These are phyloP conservation scores for Byssothecium circinans DNA, from an alignment of 2,329 filamentous ascomycete genomes.

Conservation along the genomic window DNA sequence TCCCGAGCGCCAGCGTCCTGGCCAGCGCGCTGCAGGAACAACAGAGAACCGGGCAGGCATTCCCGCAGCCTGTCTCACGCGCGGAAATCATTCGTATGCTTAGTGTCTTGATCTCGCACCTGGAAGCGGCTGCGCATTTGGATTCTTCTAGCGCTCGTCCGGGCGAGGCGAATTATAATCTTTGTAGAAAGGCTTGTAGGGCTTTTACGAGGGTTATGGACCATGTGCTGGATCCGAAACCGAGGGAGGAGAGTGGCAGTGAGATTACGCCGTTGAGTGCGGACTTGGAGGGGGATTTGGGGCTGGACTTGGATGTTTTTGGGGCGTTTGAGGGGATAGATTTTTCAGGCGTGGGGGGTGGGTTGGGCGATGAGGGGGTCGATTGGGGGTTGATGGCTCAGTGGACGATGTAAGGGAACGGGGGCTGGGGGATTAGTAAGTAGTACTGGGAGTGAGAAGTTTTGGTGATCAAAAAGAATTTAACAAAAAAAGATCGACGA, in stretches of 20 bases:
- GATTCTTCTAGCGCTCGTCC: constrained; percentile 35
- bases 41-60: constrained; percentile 25
- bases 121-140: constrained; percentile 36
- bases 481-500: too few relatives aligned
- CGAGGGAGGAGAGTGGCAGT: constrained; percentile 5
- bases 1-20: constrained; percentile 32
- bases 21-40: constrained; percentile 35
- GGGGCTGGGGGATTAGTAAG: too few relatives aligned
- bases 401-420: constrained; percentile 28
- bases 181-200: constrained; percentile 35
- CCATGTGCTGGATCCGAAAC: constrained; percentile 28
- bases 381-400: constrained; percentile 25
- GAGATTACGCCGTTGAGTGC: constrained; percentile 15
- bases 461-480: too few relatives aligned
- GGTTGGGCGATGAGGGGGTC: constrained; percentile 15
- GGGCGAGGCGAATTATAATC: constrained; percentile 39
- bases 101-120: constrained; percentile 44
- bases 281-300: constrained; percentile 17
- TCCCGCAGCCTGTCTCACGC: constrained; percentile 38
- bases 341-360: constrained; percentile 20
- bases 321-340: constrained; percentile 32
- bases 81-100: constrained; percentile 44
- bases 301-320: constrained; percentile 25
- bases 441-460: too few relatives aligned
- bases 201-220: constrained; percentile 37